phyloP scores from a whole-genome alignment of 202 grass and related monocot genomes.

The Dendrocalamus latiflorus region DNA sequence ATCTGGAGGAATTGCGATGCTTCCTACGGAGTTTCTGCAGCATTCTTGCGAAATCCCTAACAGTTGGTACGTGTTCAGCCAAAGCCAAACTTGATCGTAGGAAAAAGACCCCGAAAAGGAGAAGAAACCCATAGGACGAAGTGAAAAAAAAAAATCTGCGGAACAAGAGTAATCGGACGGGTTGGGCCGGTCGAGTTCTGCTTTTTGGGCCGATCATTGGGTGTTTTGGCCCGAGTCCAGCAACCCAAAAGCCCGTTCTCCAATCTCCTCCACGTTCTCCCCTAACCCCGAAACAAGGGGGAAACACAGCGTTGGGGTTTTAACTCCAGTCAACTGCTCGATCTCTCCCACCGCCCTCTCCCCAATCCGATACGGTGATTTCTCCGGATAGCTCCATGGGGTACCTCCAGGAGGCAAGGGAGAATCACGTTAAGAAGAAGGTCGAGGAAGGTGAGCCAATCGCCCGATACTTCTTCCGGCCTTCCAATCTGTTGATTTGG shows the following conservation, averaged over 20 bases:
- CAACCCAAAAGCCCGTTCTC: no score
- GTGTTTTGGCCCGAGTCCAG: no score
- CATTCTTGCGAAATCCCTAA: neutral
- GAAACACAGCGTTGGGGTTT: slow-evolving; percentile 51
- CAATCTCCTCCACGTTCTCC: no score
- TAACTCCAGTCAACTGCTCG: slow-evolving; percentile 9
- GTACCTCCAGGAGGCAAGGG: slow-evolving; percentile 81
- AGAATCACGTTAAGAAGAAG: slow-evolving; percentile 99
- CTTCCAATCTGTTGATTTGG: slow-evolving; percentile 3
- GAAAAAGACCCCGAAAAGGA: neutral
- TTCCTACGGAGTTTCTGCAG: neutral
- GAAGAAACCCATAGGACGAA: neutral
- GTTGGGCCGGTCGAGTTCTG: no score
- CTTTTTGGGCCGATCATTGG: no score
- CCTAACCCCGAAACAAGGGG: no score
- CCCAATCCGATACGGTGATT: no score
- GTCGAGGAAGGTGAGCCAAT: slow-evolving; percentile 76
- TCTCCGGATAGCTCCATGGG: slow-evolving; percentile 48
- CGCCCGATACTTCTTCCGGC: neutral
- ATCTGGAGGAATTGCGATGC: neutral
- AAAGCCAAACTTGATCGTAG: neutral
- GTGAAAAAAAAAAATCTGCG: neutral
- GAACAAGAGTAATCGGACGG: neutral
- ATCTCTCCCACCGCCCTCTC: neutral
- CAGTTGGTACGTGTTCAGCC: neutral